Conservation (phyloP, 805 yeast species). For the Saccharomycopsis capsularis region DNA sequence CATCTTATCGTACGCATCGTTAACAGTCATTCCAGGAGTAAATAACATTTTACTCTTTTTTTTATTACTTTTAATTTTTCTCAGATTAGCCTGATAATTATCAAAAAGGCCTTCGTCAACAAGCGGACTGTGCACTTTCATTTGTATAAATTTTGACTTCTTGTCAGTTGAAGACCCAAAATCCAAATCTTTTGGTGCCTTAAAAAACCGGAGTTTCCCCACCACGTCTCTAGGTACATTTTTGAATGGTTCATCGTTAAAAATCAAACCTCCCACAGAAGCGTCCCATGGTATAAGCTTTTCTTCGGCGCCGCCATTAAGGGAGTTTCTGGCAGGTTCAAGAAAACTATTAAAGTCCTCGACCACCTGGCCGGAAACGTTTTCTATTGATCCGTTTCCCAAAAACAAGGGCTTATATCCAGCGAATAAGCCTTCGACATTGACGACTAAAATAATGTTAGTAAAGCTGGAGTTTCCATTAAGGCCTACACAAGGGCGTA, state of each 20-base stretch:
- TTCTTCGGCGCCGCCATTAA: constrained; percentile 20
- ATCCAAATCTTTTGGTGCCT: constrained; percentile 30
- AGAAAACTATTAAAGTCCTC: constrained; percentile 8
- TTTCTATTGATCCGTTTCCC: constrained; percentile 24
- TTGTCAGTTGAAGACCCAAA: constrained; percentile 45
- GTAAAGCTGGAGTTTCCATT: background rate
- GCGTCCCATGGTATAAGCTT: constrained; percentile 36
- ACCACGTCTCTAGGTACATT: constrained; percentile 34
- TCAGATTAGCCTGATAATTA: constrained; percentile 21
- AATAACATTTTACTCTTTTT: constrained; percentile 18
- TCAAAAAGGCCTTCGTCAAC: constrained; percentile 28
- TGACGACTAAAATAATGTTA: constrained; percentile 7
- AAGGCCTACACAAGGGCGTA: too few relatives aligned
- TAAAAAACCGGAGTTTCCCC: constrained; percentile 32
- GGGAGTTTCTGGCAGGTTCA: constrained; percentile 15
- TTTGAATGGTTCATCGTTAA: constrained; percentile 30
- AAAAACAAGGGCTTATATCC: constrained; percentile 40
- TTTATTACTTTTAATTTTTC: constrained; percentile 22
- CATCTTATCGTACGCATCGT: background rate
- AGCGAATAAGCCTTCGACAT: constrained; percentile 36
- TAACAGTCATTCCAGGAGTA: constrained; percentile 8
- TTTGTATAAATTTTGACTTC: constrained; percentile 49
- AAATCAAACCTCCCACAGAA: constrained; percentile 32
- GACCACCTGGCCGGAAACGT: background rate
- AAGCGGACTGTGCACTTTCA: constrained; percentile 29